A percentile compares a stretch with the other conserved stretches of the same genome.
Conservation (phyloP, 441 rosid species). For the Eruca vesicaria region DNA sequence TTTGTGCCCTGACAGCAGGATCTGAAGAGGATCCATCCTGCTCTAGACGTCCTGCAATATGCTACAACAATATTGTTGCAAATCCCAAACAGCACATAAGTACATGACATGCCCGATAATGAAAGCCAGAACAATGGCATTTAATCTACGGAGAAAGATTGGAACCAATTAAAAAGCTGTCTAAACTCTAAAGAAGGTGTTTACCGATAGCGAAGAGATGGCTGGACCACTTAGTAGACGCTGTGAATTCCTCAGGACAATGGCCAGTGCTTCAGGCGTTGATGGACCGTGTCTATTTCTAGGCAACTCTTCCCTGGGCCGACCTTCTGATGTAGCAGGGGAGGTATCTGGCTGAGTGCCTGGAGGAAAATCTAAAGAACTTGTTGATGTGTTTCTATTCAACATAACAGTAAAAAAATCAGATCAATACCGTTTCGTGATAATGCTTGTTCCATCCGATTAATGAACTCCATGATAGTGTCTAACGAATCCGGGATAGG, state of each 20-base stretch:
- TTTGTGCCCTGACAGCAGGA: slow-evolving; percentile 58
- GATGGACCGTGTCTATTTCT: slow-evolving; percentile 54
- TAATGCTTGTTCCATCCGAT: slow-evolving; percentile 67
- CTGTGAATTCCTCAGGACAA: slow-evolving; percentile 68
- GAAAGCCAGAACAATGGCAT: not conserved
- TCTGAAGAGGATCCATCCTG: slow-evolving; percentile 75
- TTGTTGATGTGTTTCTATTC: slow-evolving; percentile 17
- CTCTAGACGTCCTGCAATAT: slow-evolving; percentile 82
- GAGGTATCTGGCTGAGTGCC: slow-evolving; percentile 57
- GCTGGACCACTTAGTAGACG: slow-evolving; percentile 59
- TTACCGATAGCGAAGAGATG: slow-evolving; percentile 68
- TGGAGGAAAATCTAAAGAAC: slow-evolving; percentile 39
- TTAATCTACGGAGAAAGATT: not conserved
- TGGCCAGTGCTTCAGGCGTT: slow-evolving; percentile 65
- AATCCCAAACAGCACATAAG: slow-evolving; percentile 41
- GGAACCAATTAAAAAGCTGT: not conserved
- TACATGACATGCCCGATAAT: slow-evolving; percentile 37
- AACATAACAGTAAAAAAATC: slow-evolving; percentile 9
- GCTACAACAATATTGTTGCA: slow-evolving; percentile 80
- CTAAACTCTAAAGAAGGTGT: slow-evolving; percentile 21
- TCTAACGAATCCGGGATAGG: slow-evolving; percentile 85
- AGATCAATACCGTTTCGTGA: slow-evolving; percentile 62
- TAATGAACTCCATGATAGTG: slow-evolving; percentile 76
- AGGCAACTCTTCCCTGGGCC: slow-evolving; percentile 53
- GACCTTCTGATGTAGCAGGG: slow-evolving; percentile 38